Conservation (phyloP, 164 flowering plant species). For the Macadamia tetraphylla region DNA sequence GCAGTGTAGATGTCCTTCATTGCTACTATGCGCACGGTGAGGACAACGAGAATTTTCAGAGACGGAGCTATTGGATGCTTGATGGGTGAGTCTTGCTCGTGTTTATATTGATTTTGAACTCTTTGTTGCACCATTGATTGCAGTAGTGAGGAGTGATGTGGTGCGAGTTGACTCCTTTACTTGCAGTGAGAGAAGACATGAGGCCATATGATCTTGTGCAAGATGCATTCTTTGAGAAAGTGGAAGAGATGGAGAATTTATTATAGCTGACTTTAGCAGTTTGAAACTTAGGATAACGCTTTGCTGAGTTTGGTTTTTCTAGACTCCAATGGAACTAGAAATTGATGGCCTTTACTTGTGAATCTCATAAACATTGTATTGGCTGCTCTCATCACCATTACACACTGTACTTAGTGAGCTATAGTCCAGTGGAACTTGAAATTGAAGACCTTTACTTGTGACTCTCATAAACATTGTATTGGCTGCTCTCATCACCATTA, state of each 20-base stretch:
- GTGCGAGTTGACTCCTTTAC: too few species aligned
- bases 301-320: too few species aligned
- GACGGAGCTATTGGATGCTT: constrained; percentile 97
- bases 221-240: too few species aligned
- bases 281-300: neutral
- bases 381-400: neutral
- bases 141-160: too few species aligned
- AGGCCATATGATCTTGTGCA: too few species aligned
- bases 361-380: neutral
- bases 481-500: neutral
- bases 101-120: constrained; percentile 2
- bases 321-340: neutral
- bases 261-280: too few species aligned
- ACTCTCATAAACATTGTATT: neutral
- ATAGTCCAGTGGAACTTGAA: neutral
- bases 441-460: neutral
- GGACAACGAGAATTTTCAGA: constrained; percentile 73
- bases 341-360: neutral
- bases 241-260: too few species aligned
- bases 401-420: neutral
- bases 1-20: constrained; percentile 83
- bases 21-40: constrained; percentile 99
- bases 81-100: constrained; percentile 52
- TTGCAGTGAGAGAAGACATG: too few species aligned
- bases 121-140: too few species aligned